Conservation (phyloP, 495 filamentous ascomycete species). For the Cercophora newfieldiana region DNA sequence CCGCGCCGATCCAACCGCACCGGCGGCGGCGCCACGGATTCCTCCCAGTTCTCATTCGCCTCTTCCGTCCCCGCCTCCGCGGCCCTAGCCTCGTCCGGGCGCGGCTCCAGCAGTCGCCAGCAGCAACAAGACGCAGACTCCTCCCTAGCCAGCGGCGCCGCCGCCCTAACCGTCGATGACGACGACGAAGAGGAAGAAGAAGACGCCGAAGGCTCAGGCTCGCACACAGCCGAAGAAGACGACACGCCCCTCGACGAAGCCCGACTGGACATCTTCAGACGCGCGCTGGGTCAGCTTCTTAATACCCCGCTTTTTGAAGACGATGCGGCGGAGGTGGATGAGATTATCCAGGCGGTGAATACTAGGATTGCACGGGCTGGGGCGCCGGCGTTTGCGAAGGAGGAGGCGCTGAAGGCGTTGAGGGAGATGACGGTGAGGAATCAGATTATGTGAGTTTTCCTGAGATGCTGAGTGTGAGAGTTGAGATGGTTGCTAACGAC, state of each 20-base stretch:
- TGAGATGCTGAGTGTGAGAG: background rate
- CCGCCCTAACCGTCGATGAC: constrained; percentile 36
- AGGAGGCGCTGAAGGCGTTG: constrained; percentile 76
- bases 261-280: constrained; percentile 73
- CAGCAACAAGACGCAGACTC: constrained; percentile 31
- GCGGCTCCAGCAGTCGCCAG: background rate
- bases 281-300: constrained; percentile 75
- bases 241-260: constrained; percentile 55
- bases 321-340: constrained; percentile 73
- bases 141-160: constrained; percentile 37
- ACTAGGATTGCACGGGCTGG: constrained; percentile 51
- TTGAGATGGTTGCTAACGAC: constrained; percentile 29
- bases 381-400: constrained; percentile 57
- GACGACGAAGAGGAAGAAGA: constrained; percentile 24
- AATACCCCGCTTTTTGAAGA: constrained; percentile 75
- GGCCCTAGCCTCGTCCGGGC: constrained; percentile 31
- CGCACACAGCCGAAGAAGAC: constrained; percentile 13
- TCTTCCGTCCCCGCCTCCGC: constrained; percentile 48
- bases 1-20: constrained; percentile 38
- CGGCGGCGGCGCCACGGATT: constrained; percentile 23
- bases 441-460: constrained; percentile 81
- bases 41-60: constrained; percentile 48
- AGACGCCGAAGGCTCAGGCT: constrained; percentile 14
- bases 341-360: constrained; percentile 80
- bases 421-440: constrained; percentile 78